These are phyloP conservation scores for Talaromyces adpressus DNA, from an alignment of 495 filamentous ascomycete genomes.

Conservation along the genomic window DNA sequence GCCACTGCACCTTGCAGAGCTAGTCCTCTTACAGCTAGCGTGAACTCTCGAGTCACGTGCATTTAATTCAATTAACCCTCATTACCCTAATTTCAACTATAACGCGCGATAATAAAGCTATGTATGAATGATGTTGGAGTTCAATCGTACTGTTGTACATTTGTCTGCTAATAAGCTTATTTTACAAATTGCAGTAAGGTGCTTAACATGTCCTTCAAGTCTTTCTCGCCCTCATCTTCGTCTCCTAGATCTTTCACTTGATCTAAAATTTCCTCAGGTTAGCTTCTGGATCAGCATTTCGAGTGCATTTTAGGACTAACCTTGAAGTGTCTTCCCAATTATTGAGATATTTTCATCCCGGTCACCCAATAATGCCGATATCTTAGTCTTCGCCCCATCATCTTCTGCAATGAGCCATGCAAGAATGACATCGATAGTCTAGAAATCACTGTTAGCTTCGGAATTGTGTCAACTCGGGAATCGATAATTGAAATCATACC, in stretches of 20 bases:
- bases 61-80: not conserved
- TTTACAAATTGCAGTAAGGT: constrained; percentile 57
- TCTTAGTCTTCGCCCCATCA: constrained; percentile 62
- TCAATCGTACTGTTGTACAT: not conserved
- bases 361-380: constrained; percentile 57
- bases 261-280: constrained; percentile 21
- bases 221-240: constrained; percentile 48
- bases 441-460: constrained; percentile 9
- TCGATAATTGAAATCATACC: constrained; percentile 21
- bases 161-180: constrained; percentile 2
- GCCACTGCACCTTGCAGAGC: not conserved
- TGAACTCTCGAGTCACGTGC: not conserved
- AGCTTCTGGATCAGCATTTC: too few relatives aligned
- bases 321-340: constrained; percentile 62
- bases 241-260: constrained; percentile 58
- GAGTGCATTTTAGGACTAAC: too few relatives aligned
- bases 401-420: constrained; percentile 95
- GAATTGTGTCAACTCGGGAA: not conserved
- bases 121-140: not conserved
- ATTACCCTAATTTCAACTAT: not conserved
- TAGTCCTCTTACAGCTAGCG: not conserved
- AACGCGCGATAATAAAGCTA: not conserved
- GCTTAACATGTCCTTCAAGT: constrained; percentile 62
- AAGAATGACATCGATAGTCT: constrained; percentile 76
- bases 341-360: constrained; percentile 56